Conservation (phyloP, 345 rosid genomes). For the Arabidopsis suecica region DNA sequence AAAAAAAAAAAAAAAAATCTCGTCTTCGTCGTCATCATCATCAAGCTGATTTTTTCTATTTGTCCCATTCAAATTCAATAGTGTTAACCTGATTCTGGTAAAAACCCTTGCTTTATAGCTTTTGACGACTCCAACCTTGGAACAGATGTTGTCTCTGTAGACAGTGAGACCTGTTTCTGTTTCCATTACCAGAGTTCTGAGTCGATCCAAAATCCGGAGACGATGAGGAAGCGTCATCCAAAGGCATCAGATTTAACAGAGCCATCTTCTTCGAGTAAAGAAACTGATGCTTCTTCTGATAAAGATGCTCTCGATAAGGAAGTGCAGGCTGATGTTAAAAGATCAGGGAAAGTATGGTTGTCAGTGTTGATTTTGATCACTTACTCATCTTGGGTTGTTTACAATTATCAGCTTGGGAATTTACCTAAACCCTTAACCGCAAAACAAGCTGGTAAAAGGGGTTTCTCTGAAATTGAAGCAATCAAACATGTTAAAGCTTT, state of each 20-base stretch:
- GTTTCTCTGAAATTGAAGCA: conserved; percentile 88
- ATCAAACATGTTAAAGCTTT: conserved; percentile 74
- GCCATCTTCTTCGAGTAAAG: conserved; percentile 33
- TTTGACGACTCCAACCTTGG: neutral
- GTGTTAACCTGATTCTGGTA: neutral
- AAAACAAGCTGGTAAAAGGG: conserved; percentile 87
- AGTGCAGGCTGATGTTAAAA: conserved; percentile 32
- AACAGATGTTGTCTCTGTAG: neutral
- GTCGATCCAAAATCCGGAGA: conserved; percentile 1
- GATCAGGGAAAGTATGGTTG: conserved; percentile 69
- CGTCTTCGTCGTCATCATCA: neutral
- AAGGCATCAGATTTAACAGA: conserved; percentile 36
- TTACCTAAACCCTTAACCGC: conserved; percentile 74
- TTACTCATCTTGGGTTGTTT: conserved; percentile 71
- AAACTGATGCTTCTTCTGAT: conserved; percentile 8
- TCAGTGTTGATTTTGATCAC: conserved; percentile 50
- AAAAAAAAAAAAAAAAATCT: neutral
- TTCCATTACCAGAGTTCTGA: neutral
- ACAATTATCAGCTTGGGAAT: conserved; percentile 61
- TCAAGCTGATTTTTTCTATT: neutral
- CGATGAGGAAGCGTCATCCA: conserved; percentile 50
- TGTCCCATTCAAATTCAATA: neutral
- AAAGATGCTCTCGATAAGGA: conserved; percentile 15
- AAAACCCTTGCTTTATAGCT: neutral
- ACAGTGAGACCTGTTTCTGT: neutral